Conservation (phyloP, 768 basidiomycete species). For the Suillus weaverae region DNA sequence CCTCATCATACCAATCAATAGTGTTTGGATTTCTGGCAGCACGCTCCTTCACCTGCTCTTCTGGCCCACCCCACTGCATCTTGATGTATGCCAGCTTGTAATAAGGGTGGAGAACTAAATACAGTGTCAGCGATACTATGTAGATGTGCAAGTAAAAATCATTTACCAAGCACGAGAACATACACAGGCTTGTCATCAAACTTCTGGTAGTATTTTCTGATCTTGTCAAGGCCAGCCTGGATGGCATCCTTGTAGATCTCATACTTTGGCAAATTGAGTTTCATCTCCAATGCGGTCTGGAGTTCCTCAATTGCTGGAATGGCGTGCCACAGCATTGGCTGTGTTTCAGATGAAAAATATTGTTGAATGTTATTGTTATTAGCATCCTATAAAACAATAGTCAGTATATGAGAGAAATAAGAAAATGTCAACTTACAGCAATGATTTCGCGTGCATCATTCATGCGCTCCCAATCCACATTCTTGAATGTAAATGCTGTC, state of each 20-base stretch:
- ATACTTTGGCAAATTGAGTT: constrained; percentile 12
- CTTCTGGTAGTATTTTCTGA: constrained; percentile 24
- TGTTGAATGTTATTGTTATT: constrained; percentile 28
- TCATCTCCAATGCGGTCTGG: constrained; percentile 28
- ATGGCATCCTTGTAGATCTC: constrained; percentile 21
- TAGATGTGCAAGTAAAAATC: background rate
- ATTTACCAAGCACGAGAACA: constrained; percentile 28
- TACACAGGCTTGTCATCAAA: constrained; percentile 18
- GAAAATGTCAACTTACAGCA: constrained; percentile 10
- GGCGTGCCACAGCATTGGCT: constrained; percentile 25
- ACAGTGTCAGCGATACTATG: background rate
- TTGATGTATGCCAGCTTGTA: constrained; percentile 32
- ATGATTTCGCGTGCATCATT: constrained; percentile 16
- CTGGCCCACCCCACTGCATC: constrained; percentile 26
- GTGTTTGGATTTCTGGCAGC: constrained; percentile 12
- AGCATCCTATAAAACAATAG: constrained; percentile 21
- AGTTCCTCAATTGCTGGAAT: constrained; percentile 32
- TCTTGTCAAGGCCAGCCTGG: constrained; percentile 21
- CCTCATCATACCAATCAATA: constrained; percentile 18
- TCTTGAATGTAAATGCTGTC: constrained; percentile 21
- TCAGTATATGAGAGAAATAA: constrained; percentile 3
- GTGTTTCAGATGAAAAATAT: constrained; percentile 17
- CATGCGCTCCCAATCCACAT: constrained; percentile 24
- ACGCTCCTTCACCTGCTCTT: constrained; percentile 21
- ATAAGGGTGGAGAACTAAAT: constrained; percentile 31